Base-by-base conservation (phyloP, 2,329 filamentous ascomycete species). In the Pseudogymnoascus sp. region DNA sequence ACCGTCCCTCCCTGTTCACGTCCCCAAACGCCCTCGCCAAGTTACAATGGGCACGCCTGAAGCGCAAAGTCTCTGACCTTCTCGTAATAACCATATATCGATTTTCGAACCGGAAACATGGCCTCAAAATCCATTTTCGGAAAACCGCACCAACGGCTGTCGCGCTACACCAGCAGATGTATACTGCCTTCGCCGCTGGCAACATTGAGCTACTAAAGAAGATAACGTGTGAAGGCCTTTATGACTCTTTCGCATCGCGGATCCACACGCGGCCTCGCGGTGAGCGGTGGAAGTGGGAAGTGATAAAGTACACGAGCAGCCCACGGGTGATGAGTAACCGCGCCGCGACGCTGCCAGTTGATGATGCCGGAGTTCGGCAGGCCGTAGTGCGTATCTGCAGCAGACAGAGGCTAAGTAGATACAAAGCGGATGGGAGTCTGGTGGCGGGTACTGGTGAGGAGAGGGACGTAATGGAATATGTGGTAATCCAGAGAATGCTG, bases 311-410 rank as follows among this genome's bases (percentile, higher is more conserved):
- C 75, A 79, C 78, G 64, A 70, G 71, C 53, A 65, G 64, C 21
- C 56, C 72, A 21, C 71, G 66, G 63, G 33, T 74, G 38, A 64
- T 83, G 44, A 83, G 83, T 64, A 81, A 86, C 75, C 80, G 83
- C 68, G 74, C 83, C 9, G 73, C 77, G 46, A 72, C 77, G 31
- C 72, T 84, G 59, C 78, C 82, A 13, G 69, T 76, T 3, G 75
- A 77, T 7, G 74, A 78, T 38, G 74, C 75, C 63, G 71, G 72
- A 7, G 68, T 87, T 62, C 80, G 83, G 69, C 83, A 85, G 76
- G 84, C 80, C 26, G 80, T 88, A n/a, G 84, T 89, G 56, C 77
- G 78, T 63, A 82, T 89, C 65, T 72, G 76, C 29, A 85, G 82
- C 64, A 78, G 76, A 33, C 87, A 89, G 75, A 78, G 77, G 67